Evolutionary conservation across 2,329 filamentous ascomycete species (phyloP).

Genomic region (Daldinia sp.): DNA sequence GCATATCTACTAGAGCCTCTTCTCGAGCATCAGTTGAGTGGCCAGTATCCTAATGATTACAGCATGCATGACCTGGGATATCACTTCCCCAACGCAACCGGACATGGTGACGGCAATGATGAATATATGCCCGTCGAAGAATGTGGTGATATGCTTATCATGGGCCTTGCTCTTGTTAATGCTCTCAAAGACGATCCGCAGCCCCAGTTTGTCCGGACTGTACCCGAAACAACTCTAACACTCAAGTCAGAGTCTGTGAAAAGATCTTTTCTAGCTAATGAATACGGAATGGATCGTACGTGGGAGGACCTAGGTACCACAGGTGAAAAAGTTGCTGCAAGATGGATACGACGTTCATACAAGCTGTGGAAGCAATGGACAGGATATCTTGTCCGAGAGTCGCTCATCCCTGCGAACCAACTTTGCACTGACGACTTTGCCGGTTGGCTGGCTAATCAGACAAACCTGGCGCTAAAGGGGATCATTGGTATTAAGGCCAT

Average conservation of each 20-base stretch:
- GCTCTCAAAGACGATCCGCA: constrained; percentile 73
- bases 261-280: constrained; percentile 42
- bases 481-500: constrained; percentile 84
- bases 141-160: constrained; percentile 81
- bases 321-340: constrained; percentile 56
- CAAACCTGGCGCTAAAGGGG: constrained; percentile 80
- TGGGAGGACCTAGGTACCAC: constrained; percentile 66
- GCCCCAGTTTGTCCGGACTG: constrained; percentile 67
- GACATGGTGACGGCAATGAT: constrained; percentile 75
- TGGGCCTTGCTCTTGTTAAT: constrained; percentile 82
- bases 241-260: constrained; percentile 34
- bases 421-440: constrained; percentile 84
- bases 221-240: constrained; percentile 38
- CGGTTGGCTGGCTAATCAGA: constrained; percentile 79
- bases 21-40: constrained; percentile 83
- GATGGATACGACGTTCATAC: constrained; percentile 67
- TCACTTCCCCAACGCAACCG: constrained; percentile 82
- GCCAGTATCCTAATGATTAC: constrained; percentile 86
- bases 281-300: constrained; percentile 67
- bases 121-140: constrained; percentile 83
- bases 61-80: constrained; percentile 81
- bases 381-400: constrained; percentile 76
- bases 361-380: constrained; percentile 82
- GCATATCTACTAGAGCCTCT: constrained; percentile 83
- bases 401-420: constrained; percentile 77